These are phyloP conservation scores for Corylus americana DNA, from an alignment of 306 rosid species.

Conservation along the genomic window DNA sequence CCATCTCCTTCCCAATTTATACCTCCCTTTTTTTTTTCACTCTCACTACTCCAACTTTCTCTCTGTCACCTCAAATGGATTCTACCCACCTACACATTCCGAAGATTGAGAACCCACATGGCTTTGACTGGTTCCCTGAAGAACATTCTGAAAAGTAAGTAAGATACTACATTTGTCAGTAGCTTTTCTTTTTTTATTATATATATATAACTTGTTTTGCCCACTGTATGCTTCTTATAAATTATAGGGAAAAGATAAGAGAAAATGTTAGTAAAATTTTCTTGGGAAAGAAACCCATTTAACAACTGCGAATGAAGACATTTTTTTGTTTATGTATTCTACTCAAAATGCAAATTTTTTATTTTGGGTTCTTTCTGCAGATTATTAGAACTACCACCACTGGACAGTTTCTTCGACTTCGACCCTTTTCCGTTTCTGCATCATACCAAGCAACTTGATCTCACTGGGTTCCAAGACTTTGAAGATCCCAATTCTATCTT, in stretches of 20 bases:
- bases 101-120: constrained; percentile 37
- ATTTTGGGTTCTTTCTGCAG: constrained; percentile 28
- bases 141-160: constrained; percentile 31
- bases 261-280: neutral
- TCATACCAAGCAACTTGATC: constrained; percentile 25
- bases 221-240: neutral
- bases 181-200: neutral
- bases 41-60: neutral
- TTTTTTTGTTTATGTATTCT: neutral
- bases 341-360: neutral
- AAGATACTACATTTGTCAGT: constrained; percentile 13
- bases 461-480: constrained; percentile 32
- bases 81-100: constrained; percentile 23
- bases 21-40: neutral
- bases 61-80: constrained; percentile 35
- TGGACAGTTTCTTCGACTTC: constrained; percentile 25
- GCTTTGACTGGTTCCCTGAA: constrained; percentile 21
- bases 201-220: neutral
- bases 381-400: constrained; percentile 32
- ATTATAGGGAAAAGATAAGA: neutral
- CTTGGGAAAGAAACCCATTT: neutral
- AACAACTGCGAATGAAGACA: neutral
- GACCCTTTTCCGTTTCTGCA: constrained; percentile 16
- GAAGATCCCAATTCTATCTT: constrained; percentile 37
- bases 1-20: constrained; percentile 13